Conservation (phyloP, 495 filamentous ascomycete species). For the Lophium mytilinum region DNA sequence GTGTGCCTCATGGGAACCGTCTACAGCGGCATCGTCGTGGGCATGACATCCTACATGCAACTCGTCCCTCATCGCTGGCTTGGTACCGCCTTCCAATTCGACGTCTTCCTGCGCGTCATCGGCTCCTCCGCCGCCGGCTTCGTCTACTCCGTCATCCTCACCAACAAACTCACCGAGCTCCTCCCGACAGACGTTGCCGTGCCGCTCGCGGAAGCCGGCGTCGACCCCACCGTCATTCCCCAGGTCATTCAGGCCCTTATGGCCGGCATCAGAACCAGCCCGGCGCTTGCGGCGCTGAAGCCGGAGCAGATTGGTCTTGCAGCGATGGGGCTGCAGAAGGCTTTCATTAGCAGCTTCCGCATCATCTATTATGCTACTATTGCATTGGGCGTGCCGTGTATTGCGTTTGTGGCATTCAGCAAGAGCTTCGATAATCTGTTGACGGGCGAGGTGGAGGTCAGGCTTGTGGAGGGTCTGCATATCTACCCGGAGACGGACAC, state of each 20-base stretch:
- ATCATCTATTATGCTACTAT: neutral
- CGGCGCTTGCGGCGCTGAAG: neutral
- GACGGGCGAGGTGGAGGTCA: neutral
- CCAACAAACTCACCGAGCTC: neutral
- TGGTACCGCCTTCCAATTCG: neutral
- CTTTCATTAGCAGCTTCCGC: neutral
- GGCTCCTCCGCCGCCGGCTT: neutral
- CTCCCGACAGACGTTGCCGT: neutral
- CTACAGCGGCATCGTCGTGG: neutral
- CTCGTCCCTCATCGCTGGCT: conserved; percentile 1
- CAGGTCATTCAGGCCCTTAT: neutral
- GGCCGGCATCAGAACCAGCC: neutral
- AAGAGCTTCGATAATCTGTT: neutral
- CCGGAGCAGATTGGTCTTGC: neutral
- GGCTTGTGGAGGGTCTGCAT: neutral
- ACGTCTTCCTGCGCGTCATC: neutral
- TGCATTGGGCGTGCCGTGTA: neutral
- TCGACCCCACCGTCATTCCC: neutral
- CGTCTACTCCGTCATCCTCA: neutral
- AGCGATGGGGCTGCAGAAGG: neutral
- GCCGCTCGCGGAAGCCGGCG: neutral
- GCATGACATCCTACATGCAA: neutral
- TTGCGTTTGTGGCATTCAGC: neutral
- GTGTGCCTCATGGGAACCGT: neutral
- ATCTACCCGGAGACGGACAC: neutral